Base-by-base conservation (phyloP, 768 basidiomycete species). In the Sporobolomyces roseus region DNA sequence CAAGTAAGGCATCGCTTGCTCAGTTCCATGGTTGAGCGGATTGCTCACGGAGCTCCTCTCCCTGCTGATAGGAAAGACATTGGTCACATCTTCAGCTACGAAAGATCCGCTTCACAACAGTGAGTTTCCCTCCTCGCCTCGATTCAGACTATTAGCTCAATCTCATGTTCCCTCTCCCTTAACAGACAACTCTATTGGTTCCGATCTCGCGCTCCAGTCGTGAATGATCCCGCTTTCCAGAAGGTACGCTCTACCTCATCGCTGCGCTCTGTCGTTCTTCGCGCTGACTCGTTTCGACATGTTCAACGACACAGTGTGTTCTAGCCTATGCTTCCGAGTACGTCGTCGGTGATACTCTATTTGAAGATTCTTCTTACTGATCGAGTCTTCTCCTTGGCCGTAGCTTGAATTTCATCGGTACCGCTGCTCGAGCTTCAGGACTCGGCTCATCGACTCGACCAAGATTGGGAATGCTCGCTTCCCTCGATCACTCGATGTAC, bases 401-500 rank as follows among this genome's bases (percentile, higher is more conserved):
- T n/a, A 68, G 62, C 48, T 62, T 73, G 27, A 61, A 63, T 43
- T 73, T 73, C 45, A 73, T 73, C 55, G 72, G 68, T 12, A 73
- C 72, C 1, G 72, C 72, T 5, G 72, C 72, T 0, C 51, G 72
- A 0, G 72, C 72, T 1, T 53, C 61, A 16, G 68, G 68, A 1
- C 68, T 75, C 29, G 61, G 72, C 1, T 64, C 72, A 1, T 33
- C 55, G 21, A 65, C 64, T 25, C 35, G 59, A 36, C 70, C 68
- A 0, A 50, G 72, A 10, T 55, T 74, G 19, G 75, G 66, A 16
- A 76, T 76, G 75, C 65, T 76, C 13, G 75, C 75, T 59, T 70
- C 68, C 6, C 68, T 70, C 36, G 68, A 70, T 53, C 68, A 75
- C 64, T 65, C 62, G 19, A 72, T 75, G 70, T 74, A 65, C 36